These are phyloP conservation scores for Mucor velutinosus DNA, from an alignment of 371 early-diverging fungal species.

Conservation along the genomic window DNA sequence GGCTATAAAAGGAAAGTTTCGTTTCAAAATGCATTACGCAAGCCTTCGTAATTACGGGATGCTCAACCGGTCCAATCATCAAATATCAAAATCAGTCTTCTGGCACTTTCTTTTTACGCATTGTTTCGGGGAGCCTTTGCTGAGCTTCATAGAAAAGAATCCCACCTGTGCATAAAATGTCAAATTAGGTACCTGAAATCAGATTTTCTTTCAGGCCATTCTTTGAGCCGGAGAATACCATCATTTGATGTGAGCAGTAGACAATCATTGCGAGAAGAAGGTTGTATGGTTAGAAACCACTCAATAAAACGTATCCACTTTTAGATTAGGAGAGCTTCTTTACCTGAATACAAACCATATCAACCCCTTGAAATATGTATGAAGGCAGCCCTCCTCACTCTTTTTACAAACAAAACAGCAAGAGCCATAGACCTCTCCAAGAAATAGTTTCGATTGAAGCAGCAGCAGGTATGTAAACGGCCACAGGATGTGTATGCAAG, in stretches of 20 bases:
- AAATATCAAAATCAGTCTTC: neutral
- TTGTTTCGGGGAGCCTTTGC: too few relatives aligned
- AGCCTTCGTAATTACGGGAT: slow-evolving; percentile 15
- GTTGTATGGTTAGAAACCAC: neutral
- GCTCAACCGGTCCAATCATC: slow-evolving; percentile 8
- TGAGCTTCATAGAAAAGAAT: neutral
- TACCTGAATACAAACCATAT: neutral
- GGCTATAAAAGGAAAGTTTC: slow-evolving; percentile 1
- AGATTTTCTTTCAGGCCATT: neutral
- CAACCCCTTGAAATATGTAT: neutral
- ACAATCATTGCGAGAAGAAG: neutral
- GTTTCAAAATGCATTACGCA: slow-evolving; percentile 16
- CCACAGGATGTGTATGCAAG: neutral
- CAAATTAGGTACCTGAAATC: neutral
- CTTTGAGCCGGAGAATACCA: neutral
- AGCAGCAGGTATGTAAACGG: neutral
- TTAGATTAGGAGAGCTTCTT: neutral
- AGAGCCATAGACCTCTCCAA: neutral
- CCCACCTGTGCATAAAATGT: neutral
- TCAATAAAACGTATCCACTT: neutral
- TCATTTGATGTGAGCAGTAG: neutral
- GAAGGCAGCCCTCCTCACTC: neutral
- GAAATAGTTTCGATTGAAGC: neutral
- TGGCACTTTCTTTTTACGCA: slow-evolving; percentile 3
- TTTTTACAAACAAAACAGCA: neutral